Percentiles rank a stretch among this genome's conserved stretches.
Evolutionary conservation across 768 basidiomycete species (phyloP).

Genomic region (Ramaria sp.): DNA sequence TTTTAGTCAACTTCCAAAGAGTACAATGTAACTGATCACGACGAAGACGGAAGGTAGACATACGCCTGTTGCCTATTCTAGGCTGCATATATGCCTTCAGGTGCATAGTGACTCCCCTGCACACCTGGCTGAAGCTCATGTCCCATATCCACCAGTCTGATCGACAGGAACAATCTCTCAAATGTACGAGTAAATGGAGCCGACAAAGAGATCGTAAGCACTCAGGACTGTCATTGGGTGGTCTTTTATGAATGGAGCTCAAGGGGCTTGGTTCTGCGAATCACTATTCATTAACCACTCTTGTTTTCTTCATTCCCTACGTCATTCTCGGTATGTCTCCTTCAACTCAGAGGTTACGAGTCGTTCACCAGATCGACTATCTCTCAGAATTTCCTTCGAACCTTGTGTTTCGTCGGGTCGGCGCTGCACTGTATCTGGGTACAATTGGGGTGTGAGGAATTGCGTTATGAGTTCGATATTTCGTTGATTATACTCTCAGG

Average conservation of each 20-base stretch:
- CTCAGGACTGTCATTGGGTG: background rate
- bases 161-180: conserved; percentile 8
- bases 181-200: conserved; percentile 5
- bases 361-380: conserved; percentile 7
- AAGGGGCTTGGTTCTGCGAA: conserved; percentile 14
- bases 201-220: conserved; percentile 5
- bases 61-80: conserved; percentile 4
- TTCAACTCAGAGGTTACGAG: background rate
- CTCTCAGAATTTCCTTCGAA: conserved; percentile 21
- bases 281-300: conserved; percentile 18
- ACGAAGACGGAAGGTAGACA: conserved; percentile 7
- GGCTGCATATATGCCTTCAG: conserved; percentile 8
- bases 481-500: conserved; percentile 3
- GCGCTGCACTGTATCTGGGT: conserved; percentile 15
- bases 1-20: background rate
- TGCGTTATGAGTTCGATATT: background rate
- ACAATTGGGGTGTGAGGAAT: conserved; percentile 12
- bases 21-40: background rate
- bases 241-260: background rate
- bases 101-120: background rate
- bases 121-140: background rate
- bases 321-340: conserved; percentile 3
- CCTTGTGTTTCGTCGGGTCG: conserved; percentile 18
- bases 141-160: background rate
- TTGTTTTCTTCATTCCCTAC: conserved; percentile 22